Evolutionary conservation across 2,329 filamentous ascomycete species (phyloP), one percentile per base, ranked within the genome.

Genomic region (Penicillium aurantiogriseum): DNA sequence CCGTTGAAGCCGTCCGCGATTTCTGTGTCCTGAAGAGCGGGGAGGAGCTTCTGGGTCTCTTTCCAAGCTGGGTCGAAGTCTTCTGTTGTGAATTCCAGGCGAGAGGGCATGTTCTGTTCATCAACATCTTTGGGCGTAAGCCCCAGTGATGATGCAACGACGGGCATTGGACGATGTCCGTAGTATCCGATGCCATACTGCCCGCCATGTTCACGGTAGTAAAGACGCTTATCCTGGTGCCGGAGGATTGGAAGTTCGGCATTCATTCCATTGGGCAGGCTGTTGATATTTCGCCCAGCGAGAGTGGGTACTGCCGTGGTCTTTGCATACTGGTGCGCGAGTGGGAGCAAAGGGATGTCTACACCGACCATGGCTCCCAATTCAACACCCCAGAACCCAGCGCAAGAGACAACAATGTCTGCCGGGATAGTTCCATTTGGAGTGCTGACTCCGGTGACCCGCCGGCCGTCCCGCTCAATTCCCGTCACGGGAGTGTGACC

Each of bases 311-410:
- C 74, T 0, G 81, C 59, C 0, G 81, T 85, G 0, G 85, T 87
- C 71, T 86, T 87, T 49, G 77, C 85, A 61, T 88, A 88, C 61
- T 88, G 85, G 53, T 88, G 85, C 0, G 80, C 85, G 57, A 88
- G 77, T 3, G 85, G 85, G 0, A 86, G 77, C 5, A 88, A 71
- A 7, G 85, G 85, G 23, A 88, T 79, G 2, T 80, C 73, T 13
- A 86, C 64, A 5, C 79, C 84, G 42, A 83, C 78, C 84, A 88
- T 85, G 6, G 80, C 81, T 23, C 85, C 85, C 7, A 88, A 75
- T 66, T 88, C 85, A 8, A 87, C 85, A 11, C 85, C 85, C 85
- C 85, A 88, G 69, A 88, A 85, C 0, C 85, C 85, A 7, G 84
- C 85, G 59, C 85, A 88, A 2, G 84, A 87, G 38, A 88, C 71